phyloP scores from a whole-genome alignment of 768 basidiomycete genomes.

The Hericium coralloides region DNA sequence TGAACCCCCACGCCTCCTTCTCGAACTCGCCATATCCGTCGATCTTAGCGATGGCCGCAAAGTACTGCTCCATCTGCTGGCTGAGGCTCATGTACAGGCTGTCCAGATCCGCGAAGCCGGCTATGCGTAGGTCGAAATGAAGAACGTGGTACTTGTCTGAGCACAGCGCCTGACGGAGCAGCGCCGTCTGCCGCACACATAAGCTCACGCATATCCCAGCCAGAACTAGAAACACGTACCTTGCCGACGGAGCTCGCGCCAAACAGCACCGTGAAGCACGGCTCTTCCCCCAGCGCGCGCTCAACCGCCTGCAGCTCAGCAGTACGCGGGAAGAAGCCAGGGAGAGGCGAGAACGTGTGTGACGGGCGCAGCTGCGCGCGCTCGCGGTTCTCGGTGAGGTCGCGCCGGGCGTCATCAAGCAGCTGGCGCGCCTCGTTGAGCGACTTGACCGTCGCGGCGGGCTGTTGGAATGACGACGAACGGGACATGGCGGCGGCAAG shows the following conservation, averaged over 20 bases:
- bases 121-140: conserved; percentile 76
- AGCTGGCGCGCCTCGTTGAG: conserved; percentile 70
- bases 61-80: conserved; percentile 76
- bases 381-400: conserved; percentile 62
- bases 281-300: conserved; percentile 56
- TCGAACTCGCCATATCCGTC: conserved; percentile 65
- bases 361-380: conserved; percentile 57
- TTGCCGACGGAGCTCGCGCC: conserved; percentile 80
- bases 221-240: conserved; percentile 25
- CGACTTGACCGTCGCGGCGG: conserved; percentile 69
- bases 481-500: conserved; percentile 8
- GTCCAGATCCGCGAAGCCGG: conserved; percentile 73
- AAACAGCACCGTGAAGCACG: conserved; percentile 73
- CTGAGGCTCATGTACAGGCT: conserved; percentile 74
- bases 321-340: conserved; percentile 63
- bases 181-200: conserved; percentile 44
- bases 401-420: conserved; percentile 69
- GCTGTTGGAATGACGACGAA: conserved; percentile 33
- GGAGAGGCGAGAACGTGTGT: conserved; percentile 72
- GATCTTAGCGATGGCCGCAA: conserved; percentile 49
- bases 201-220: not conserved
- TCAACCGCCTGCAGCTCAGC: conserved; percentile 60
- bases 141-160: conserved; percentile 65
- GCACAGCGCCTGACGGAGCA: conserved; percentile 70
- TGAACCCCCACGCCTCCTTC: conserved; percentile 72